phyloP scores from a whole-genome alignment of 768 basidiomycete species.

The Cystoderma amianthinum region DNA sequence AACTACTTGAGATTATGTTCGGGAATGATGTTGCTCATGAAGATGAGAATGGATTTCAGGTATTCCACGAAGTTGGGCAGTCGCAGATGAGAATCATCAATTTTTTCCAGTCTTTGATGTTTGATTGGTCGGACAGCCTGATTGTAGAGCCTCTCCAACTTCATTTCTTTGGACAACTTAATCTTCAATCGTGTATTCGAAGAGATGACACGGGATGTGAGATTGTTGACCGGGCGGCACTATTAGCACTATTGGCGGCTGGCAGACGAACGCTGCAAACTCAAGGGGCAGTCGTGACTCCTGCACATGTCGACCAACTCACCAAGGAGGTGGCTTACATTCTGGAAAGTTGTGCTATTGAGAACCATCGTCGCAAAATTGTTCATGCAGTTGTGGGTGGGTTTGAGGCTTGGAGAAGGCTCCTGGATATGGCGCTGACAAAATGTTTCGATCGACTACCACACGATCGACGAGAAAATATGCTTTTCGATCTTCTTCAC shows the following conservation, averaged over 20 bases:
- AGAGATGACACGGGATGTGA: slow-evolving; percentile 71
- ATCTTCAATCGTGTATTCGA: slow-evolving; percentile 65
- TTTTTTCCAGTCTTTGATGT: slow-evolving; percentile 77
- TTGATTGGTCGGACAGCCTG: slow-evolving; percentile 83
- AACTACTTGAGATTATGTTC: slow-evolving; percentile 78
- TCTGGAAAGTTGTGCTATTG: slow-evolving; percentile 75
- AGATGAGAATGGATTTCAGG: slow-evolving; percentile 42
- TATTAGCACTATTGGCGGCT: slow-evolving; percentile 61
- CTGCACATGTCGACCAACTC: slow-evolving; percentile 59
- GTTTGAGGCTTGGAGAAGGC: slow-evolving; percentile 78
- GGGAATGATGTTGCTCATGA: slow-evolving; percentile 52
- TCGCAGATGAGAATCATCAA: slow-evolving; percentile 84
- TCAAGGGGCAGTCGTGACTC: slow-evolving; percentile 59
- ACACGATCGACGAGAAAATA: slow-evolving; percentile 76
- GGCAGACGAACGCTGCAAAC: slow-evolving; percentile 57
- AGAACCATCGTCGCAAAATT: slow-evolving; percentile 85
- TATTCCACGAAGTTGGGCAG: slow-evolving; percentile 73
- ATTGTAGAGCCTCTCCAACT: slow-evolving; percentile 49
- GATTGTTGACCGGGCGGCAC: slow-evolving; percentile 67
- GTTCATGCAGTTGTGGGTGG: slow-evolving; percentile 60
- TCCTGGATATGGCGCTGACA: slow-evolving; percentile 79
- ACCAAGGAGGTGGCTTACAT: slow-evolving; percentile 68
- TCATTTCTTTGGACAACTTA: slow-evolving; percentile 58
- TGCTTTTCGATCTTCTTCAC: slow-evolving; percentile 86
- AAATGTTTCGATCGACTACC: slow-evolving; percentile 84